A percentile compares a stretch with the other conserved stretches of the same genome.
phyloP scores from a whole-genome alignment of 1,284 basidiomycete species.

The Apiotrichum siamense region DNA sequence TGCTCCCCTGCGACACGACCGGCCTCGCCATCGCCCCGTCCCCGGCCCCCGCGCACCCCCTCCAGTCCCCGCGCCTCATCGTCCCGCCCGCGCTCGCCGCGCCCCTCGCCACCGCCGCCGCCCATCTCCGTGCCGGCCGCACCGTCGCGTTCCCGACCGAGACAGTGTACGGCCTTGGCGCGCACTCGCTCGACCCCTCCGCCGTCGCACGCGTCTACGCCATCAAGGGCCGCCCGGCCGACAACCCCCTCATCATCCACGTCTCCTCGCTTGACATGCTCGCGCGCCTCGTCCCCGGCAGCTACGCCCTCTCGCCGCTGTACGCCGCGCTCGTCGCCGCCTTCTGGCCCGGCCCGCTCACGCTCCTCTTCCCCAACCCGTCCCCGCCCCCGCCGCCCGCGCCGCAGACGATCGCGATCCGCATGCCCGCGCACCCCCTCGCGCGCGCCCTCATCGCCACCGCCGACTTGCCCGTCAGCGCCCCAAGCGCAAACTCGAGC shows the following conservation, averaged over 20 bases:
- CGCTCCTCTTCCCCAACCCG: conserved; percentile 78
- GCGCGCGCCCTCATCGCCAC: conserved; percentile 81
- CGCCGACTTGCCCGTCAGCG: conserved; percentile 72
- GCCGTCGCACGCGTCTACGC: conserved; percentile 74
- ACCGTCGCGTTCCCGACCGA: conserved; percentile 91
- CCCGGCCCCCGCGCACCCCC: conserved; percentile 21
- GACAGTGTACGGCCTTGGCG: conserved; percentile 96
- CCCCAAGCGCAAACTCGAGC: conserved; percentile 91
- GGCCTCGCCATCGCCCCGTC: conserved; percentile 22
- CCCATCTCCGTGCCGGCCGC: conserved; percentile 32
- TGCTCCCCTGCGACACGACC: conserved; percentile 28
- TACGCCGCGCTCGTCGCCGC: conserved; percentile 68
- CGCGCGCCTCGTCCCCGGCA: conserved; percentile 59
- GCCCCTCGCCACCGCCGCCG: conserved; percentile 33
- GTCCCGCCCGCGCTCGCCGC: conserved; percentile 19
- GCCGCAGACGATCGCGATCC: conserved; percentile 70
- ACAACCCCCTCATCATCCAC: conserved; percentile 98
- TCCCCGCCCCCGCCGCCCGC: conserved; percentile 42
- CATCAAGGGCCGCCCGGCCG: conserved; percentile 85
- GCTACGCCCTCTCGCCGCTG: conserved; percentile 56
- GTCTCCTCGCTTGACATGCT: conserved; percentile 84
- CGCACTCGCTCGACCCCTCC: conserved; percentile 60
- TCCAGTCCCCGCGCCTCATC: conserved; percentile 31
- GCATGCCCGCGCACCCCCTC: conserved; percentile 91
- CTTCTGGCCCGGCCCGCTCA: conserved; percentile 95